Evolutionary conservation across 768 basidiomycete genomes (phyloP), one percentile per base, ranked within the genome.

Genomic region (Trametes coccinea): DNA sequence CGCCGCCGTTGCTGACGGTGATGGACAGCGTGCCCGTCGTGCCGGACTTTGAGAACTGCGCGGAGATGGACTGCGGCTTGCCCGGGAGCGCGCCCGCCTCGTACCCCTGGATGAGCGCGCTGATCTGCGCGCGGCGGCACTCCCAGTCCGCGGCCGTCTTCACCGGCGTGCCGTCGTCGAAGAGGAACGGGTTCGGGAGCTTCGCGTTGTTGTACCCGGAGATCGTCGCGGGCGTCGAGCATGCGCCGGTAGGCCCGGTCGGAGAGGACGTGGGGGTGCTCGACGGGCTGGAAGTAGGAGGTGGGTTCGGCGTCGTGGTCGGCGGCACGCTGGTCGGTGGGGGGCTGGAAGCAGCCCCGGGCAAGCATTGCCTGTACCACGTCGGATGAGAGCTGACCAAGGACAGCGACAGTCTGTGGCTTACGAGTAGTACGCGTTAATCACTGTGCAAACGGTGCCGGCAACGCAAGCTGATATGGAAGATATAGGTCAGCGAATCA

Each of bases 181-280:
- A 83, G 2, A 74, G 74, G 78, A 86, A 86, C 0, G 84, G 84
- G 66, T 85, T 78, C 8, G 80, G 82, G 14, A 86, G 77, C 56
- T 75, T 77, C 53, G 76, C 58, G 65, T 79, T 78, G 62, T 74
- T 76, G 22, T 76, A 74, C 27, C 65, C 65, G 9, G 72, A 52
- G 52, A 71, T 40, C 39, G 66, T 67, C 5, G 67, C 43, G 0
- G 70, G 57, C 7, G 72, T 67, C 5, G 70, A 51, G 60, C 65
- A 68, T 3, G 67, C 43, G 7, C 50, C 63, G 13, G 57, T 30
- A 9, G 62, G 45, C 53, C 62, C 56, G 29, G 61, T 50, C 5
- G 61, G 31, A 0, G 64, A 37, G 1, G 62, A 49, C 0, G 61
- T 0, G 4, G 39, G 39, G 11, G 65, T 34, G 9, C 39, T 29